These are phyloP conservation scores for Lichtheimia ornata DNA, from an alignment of 371 early-diverging fungal genomes.

Conservation along the genomic window DNA sequence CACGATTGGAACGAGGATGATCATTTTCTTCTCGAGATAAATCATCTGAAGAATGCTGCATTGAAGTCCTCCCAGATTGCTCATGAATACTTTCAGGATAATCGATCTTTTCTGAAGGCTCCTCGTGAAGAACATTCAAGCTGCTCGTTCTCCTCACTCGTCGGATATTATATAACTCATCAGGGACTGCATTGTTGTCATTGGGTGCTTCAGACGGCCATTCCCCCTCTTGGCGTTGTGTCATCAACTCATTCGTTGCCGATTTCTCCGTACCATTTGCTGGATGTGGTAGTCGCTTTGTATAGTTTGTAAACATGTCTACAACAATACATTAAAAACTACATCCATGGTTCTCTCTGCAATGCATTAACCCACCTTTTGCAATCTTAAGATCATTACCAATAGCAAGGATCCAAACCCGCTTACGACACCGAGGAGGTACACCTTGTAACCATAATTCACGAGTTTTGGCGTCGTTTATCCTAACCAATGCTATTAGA, in stretches of 20 bases:
- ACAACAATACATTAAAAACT: background rate
- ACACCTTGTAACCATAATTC: constrained; percentile 48
- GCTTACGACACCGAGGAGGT: constrained; percentile 48
- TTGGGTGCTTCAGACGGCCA: background rate
- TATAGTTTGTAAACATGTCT: constrained; percentile 10
- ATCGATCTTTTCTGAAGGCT: constrained; percentile 6
- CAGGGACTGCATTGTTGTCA: constrained; percentile 7
- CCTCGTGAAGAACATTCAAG: constrained; percentile 41
- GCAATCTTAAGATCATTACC: constrained; percentile 39
- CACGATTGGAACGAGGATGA: constrained; percentile 8
- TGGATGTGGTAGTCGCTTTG: constrained; percentile 1
- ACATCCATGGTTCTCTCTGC: background rate
- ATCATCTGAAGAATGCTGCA: background rate
- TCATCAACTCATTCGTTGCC: background rate
- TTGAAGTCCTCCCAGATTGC: background rate
- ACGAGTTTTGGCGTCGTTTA: constrained; percentile 33
- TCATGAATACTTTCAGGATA: constrained; percentile 10
- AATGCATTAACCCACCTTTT: constrained; percentile 20
- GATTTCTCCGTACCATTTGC: background rate
- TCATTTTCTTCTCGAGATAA: background rate
- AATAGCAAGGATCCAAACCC: constrained; percentile 46
- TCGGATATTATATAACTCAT: constrained; percentile 15
- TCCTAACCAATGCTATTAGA: constrained; percentile 6
- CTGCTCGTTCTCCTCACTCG: constrained; percentile 43
- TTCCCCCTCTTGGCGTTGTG: no score